Evolutionary conservation across 805 yeast genomes (phyloP).

Genomic region (Myxozyma neglecta): DNA sequence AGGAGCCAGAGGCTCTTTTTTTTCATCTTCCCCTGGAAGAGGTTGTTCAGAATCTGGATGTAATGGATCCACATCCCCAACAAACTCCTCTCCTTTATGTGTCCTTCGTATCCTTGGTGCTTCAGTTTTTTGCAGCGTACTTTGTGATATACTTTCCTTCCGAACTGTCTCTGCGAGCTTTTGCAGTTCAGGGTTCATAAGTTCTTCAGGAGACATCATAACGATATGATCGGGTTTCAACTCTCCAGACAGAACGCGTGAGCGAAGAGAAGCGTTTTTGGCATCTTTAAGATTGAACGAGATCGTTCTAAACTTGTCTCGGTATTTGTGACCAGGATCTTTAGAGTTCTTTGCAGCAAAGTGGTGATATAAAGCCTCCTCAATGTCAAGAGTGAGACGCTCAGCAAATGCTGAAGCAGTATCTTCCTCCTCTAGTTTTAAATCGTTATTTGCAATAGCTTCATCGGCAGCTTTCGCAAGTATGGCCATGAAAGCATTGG

Average conservation of each 20-base stretch:
- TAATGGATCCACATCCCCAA: slow-evolving; percentile 53
- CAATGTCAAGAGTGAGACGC: slow-evolving; percentile 52
- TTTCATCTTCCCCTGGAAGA: background rate
- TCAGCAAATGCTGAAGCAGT: slow-evolving; percentile 44
- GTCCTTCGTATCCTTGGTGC: slow-evolving; percentile 73
- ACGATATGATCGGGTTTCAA: slow-evolving; percentile 61
- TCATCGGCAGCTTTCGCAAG: slow-evolving; percentile 40
- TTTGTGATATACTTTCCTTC: slow-evolving; percentile 64
- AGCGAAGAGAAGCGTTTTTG: slow-evolving; percentile 58
- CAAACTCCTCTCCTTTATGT: slow-evolving; percentile 84
- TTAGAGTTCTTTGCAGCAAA: slow-evolving; percentile 39
- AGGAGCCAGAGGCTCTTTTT: background rate
- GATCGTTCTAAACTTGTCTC: slow-evolving; percentile 67
- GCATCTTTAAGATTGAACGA: slow-evolving; percentile 58
- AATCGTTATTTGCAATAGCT: background rate
- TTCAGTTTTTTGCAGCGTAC: slow-evolving; percentile 61
- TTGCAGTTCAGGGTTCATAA: slow-evolving; percentile 73
- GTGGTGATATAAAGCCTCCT: slow-evolving; percentile 49
- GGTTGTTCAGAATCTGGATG: slow-evolving; percentile 8
- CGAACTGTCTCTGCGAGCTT: slow-evolving; percentile 69
- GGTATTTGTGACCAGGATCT: slow-evolving; percentile 51
- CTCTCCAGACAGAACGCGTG: slow-evolving; percentile 55
- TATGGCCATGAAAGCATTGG: slow-evolving; percentile 50
- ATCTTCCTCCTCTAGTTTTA: slow-evolving; percentile 22
- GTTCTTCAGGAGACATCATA: slow-evolving; percentile 66